A percentile compares a stretch with the other conserved stretches of the same genome.
Conservation (phyloP, 202 grass and related monocot genomes). For the Hordeum pubiflorum region DNA sequence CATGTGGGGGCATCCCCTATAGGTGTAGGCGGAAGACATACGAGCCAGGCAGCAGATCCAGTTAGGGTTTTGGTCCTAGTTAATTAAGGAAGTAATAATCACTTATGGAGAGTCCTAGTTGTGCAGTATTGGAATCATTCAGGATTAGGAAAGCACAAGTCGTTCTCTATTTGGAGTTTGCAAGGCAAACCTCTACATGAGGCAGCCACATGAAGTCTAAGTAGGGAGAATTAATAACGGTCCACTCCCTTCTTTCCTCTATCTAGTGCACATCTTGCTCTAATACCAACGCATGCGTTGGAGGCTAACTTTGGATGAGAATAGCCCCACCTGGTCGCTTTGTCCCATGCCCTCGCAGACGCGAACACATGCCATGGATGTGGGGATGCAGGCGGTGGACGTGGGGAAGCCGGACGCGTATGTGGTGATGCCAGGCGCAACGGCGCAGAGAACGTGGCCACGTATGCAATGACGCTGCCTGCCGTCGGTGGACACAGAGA, state of each 20-base stretch:
- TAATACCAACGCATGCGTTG: not conserved
- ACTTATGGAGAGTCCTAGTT: not conserved
- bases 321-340: not conserved
- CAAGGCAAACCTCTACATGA: not conserved
- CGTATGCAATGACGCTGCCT: too few relatives aligned
- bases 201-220: not conserved
- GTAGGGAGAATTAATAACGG: not conserved
- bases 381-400: not conserved
- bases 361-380: not conserved
- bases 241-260: not conserved
- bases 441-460: too few relatives aligned
- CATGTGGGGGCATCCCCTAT: too few relatives aligned
- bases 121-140: not conserved
- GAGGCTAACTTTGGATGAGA: too few relatives aligned
- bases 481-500: too few relatives aligned
- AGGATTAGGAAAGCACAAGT: not conserved
- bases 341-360: not conserved
- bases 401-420: not conserved
- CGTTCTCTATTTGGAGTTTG: not conserved
- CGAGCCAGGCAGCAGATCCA: not conserved
- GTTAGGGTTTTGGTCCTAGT: not conserved
- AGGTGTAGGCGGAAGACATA: not conserved
- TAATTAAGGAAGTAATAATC: not conserved
- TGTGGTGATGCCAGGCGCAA: not conserved
- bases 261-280: not conserved